Evolutionary conservation across 371 early-diverging fungal species (phyloP), one percentile per base, ranked within the genome.

Genomic region (Lichtheimia hyalospora): DNA sequence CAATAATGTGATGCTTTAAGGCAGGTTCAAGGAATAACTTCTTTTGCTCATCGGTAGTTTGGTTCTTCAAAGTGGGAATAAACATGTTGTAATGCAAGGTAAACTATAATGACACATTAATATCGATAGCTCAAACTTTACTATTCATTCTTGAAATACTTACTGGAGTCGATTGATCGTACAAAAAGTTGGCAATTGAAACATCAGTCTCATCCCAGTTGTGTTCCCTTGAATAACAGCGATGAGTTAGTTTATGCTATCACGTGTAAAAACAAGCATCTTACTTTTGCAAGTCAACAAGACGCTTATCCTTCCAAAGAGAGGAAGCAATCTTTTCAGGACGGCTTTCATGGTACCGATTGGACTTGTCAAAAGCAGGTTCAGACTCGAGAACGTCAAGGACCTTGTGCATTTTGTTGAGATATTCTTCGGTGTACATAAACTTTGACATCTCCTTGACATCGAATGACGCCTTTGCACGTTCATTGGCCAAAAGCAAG

Each of bases 21-120:
- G 93, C 93, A 16, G 84, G 86, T 52, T 82, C 79, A 40, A 93
- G 76, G 75, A 90, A 93, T 50, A 86, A 67, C 58, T 85, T 85
- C 67, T 85, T 79, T 75, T 94, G 94, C 68, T 93, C 93, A 28
- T 85, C 87, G 0, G 88, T 83, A 15, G 87, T 87, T 69, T 93
- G 93, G 39, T 79, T 81, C 56, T 77, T 74, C 58, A 94, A 72
- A 12, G 91, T 89, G 5, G 92, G 94, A 24, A 92, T 84, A 65
- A 94, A 93, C 84, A 93, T 91, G 14, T 71, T 69, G 16, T 79
- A 74, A 66, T 89, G 89, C 57, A 79, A 67, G 43, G 71, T 60
- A 40, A 75, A 75, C 77, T 75, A 54, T 0, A 34, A 34, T 8
- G 34, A 8, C 34, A 34, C 8, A 8, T 34, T 1, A 49, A 49